These are phyloP conservation scores for Candida rishiriensis DNA, from an alignment of 805 yeast species.

Conservation along the genomic window DNA sequence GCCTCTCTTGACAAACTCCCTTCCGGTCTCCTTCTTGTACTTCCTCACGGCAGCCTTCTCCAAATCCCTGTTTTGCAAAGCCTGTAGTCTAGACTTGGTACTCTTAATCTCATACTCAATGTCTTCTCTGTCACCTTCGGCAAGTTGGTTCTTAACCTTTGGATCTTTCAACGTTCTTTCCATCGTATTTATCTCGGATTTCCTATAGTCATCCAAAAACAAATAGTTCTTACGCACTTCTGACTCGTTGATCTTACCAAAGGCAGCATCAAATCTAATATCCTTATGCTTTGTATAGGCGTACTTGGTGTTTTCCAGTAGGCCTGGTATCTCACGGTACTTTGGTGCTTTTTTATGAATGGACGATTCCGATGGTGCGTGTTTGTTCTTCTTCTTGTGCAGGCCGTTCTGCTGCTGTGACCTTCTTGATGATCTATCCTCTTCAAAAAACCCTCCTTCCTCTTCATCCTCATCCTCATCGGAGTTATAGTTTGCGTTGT, in stretches of 20 bases:
- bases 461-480: constrained; percentile 3
- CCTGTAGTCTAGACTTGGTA: constrained; percentile 60
- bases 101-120: constrained; percentile 57
- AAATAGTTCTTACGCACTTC: constrained; percentile 72
- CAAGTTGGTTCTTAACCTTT: constrained; percentile 36
- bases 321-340: constrained; percentile 72
- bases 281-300: constrained; percentile 57
- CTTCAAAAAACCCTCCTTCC: constrained; percentile 37
- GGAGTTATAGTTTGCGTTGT: background rate
- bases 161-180: constrained; percentile 51
- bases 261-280: constrained; percentile 86
- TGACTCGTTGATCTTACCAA: constrained; percentile 73
- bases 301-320: constrained; percentile 34
- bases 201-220: constrained; percentile 83
- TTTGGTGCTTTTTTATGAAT: constrained; percentile 66
- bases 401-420: constrained; percentile 9
- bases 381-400: constrained; percentile 51
- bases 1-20: constrained; percentile 57
- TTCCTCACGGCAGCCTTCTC: constrained; percentile 61
- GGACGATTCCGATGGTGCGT: constrained; percentile 82
- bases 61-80: constrained; percentile 68
- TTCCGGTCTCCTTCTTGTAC: constrained; percentile 52
- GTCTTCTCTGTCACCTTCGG: constrained; percentile 44
- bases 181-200: constrained; percentile 63
- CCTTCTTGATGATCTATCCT: constrained; percentile 20